These are phyloP conservation scores for Globisporangium radiosum DNA, from an alignment of 352 stramenopile genomes.

Conservation along the genomic window DNA sequence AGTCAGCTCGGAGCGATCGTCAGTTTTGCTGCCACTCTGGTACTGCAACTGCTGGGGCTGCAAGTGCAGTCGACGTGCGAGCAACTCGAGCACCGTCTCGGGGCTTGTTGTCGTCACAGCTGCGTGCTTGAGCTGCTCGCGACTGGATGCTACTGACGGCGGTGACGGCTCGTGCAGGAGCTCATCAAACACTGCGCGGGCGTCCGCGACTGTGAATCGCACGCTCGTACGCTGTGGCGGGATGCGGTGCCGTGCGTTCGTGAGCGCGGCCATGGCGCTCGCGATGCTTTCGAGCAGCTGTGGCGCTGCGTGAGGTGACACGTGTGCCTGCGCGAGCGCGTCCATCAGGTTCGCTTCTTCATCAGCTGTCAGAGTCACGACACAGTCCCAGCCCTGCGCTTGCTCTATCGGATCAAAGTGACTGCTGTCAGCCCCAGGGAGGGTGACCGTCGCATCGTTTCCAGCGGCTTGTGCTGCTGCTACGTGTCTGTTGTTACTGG, in stretches of 20 bases:
- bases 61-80: not conserved
- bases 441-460: not conserved
- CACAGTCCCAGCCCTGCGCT: slow-evolving; percentile 30
- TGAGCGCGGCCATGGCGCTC: slow-evolving; percentile 49
- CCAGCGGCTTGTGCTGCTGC: too few species aligned
- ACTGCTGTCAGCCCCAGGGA: slow-evolving; percentile 2
- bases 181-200: slow-evolving; percentile 23
- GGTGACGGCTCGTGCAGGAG: slow-evolving; percentile 1
- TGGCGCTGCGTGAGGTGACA: slow-evolving; percentile 32
- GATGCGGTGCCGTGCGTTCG: slow-evolving; percentile 29
- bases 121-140: not conserved
- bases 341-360: slow-evolving; percentile 46
- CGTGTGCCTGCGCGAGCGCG: slow-evolving; percentile 44
- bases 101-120: too few species aligned
- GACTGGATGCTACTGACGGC: not conserved
- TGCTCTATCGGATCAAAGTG: slow-evolving; percentile 2
- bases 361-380: slow-evolving; percentile 40
- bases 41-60: not conserved
- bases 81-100: not conserved
- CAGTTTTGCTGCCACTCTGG: not conserved
- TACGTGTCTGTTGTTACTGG: not conserved
- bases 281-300: slow-evolving; percentile 47
- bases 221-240: slow-evolving; percentile 30
- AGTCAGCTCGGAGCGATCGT: not conserved
- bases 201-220: slow-evolving; percentile 38